These are phyloP conservation scores for Chaetomidium leptoderma DNA, from an alignment of 495 filamentous ascomycete genomes.

Conservation along the genomic window DNA sequence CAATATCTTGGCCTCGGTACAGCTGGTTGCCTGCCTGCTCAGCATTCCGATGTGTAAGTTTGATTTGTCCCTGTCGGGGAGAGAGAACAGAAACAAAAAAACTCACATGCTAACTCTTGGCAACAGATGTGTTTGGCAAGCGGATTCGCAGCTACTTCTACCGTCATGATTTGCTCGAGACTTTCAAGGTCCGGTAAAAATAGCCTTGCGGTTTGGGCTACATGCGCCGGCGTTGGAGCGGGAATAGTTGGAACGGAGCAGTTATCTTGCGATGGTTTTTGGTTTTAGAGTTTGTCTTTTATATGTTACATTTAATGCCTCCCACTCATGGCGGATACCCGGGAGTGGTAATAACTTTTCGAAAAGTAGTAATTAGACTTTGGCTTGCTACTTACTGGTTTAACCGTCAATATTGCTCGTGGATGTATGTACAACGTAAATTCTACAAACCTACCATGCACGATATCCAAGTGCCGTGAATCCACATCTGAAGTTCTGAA, in stretches of 20 bases:
- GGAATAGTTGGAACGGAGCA: background rate
- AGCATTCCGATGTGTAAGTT: conserved; percentile 67
- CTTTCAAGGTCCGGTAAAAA: conserved; percentile 35
- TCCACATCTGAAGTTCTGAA: background rate
- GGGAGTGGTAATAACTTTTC: conserved; percentile 1
- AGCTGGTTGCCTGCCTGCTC: conserved; percentile 67
- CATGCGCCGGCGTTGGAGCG: background rate
- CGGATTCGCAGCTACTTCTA: conserved; percentile 66
- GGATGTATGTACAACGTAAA: too few relatives aligned
- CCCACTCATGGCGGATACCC: background rate
- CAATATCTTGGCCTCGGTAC: conserved; percentile 66
- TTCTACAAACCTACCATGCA: too few relatives aligned
- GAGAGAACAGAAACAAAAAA: too few relatives aligned
- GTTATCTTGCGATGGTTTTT: background rate
- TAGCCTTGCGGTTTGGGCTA: background rate
- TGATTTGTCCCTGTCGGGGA: background rate
- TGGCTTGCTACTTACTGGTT: background rate
- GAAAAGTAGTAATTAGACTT: background rate
- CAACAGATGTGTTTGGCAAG: conserved; percentile 75
- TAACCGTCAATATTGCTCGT: too few relatives aligned
- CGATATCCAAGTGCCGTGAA: too few relatives aligned
- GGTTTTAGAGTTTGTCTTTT: background rate
- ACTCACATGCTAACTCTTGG: background rate
- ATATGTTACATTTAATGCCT: conserved; percentile 6
- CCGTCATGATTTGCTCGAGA: conserved; percentile 65